Evolutionary conservation across 768 basidiomycete genomes (phyloP), one percentile per base, ranked within the genome.

Genomic region (Mycena rosella): DNA sequence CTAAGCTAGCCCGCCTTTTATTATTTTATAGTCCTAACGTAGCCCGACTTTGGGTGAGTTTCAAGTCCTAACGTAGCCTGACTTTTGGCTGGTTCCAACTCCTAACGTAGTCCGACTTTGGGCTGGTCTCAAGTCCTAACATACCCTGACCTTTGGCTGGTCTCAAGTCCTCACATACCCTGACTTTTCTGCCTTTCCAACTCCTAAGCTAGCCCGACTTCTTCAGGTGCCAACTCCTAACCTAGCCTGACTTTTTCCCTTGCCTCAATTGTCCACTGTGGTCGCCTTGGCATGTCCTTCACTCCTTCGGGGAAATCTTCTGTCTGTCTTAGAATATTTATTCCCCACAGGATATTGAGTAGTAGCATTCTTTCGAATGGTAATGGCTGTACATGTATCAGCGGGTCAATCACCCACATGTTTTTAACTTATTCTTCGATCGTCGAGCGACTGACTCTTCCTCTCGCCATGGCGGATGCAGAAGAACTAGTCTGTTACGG

Each of bases 101-200:
- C n/a, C 55, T 27, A 18, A 56, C 27, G 24, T 29, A 42, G 40
- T 40, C 55, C 55, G 55, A 42, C 26, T 56, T 56, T 56, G n/a
- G 42, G 7, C 10, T 17, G 2, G 11, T 22, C 17, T 10, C 22
- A 26, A 38, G 32, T n/a, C 7, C 58, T 49, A 15, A 60, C 24
- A 8, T 15, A 60, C 17, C 58, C 45, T n/a, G 26, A 38, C 40
- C 44, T 44, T 56, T 26, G n/a, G n/a, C n/a, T n/a, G n/a, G 5
- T 20, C 44, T 44, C 20, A 22, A 56, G 11, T 20, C 22, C 24
- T 17, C 5, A 56, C 10, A 11, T 20, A 27, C 20, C 38, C 55
- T 26, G 24, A 17, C 22, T 34, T 38, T 26, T 24, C 9, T 8
- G 10, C 7, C 9, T 13, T 24, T 42, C 20, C 15, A 27, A 29